Evolutionary conservation across 2,329 filamentous ascomycete species (phyloP).

Genomic region (Volutella citrinella): DNA sequence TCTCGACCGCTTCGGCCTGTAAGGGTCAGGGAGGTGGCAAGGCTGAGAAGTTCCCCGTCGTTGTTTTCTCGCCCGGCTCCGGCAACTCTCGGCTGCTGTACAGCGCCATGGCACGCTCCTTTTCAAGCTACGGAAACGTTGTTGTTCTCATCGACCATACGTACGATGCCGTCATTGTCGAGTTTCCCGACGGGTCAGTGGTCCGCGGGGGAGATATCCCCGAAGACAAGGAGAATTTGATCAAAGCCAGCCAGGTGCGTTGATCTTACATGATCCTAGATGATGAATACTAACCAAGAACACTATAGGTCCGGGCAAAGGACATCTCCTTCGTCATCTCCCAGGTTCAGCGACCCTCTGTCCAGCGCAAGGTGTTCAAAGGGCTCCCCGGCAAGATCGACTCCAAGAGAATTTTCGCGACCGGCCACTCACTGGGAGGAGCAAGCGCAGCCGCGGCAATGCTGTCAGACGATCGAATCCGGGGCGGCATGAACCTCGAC

Average conservation of each 20-base stretch:
- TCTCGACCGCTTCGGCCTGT: constrained; percentile 12
- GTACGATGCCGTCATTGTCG: constrained; percentile 41
- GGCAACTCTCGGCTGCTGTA: constrained; percentile 42
- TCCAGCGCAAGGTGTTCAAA: constrained; percentile 14
- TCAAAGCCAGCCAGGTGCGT: constrained; percentile 17
- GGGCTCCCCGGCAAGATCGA: constrained; percentile 24
- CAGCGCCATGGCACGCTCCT: constrained; percentile 38
- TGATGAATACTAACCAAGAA: not conserved
- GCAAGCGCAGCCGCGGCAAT: constrained; percentile 33
- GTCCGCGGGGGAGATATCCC: constrained; percentile 13
- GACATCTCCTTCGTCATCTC: constrained; percentile 38
- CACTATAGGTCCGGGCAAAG: constrained; percentile 31
- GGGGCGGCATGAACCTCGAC: constrained; percentile 39
- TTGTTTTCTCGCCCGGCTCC: constrained; percentile 43
- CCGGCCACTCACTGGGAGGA: constrained; percentile 40
- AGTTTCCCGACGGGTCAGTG: constrained; percentile 42
- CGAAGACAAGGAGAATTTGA: constrained; percentile 6
- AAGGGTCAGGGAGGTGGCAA: constrained; percentile 2
- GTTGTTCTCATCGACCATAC: constrained; percentile 50
- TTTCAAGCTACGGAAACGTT: constrained; percentile 44
- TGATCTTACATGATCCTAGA: fast-evolving
- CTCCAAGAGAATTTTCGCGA: constrained; percentile 28
- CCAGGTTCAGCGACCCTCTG: constrained; percentile 22
- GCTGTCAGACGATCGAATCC: constrained; percentile 29
- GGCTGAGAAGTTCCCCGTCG: constrained; percentile 23